Base-by-base conservation (phyloP, 352 stramenopile genomes). In the Phytophthora aleatoria region DNA sequence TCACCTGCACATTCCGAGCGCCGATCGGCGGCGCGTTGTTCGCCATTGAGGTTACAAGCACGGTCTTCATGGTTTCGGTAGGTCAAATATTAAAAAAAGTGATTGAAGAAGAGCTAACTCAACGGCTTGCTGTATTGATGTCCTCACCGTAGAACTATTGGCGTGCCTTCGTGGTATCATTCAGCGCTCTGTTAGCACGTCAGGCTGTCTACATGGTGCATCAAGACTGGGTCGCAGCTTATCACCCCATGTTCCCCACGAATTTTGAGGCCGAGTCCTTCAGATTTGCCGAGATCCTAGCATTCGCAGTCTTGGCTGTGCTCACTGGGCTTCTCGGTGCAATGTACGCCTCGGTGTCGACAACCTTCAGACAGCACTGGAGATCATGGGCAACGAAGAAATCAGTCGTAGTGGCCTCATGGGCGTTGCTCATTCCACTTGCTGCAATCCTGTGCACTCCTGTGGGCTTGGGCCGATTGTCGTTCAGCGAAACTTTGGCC, bases 1-100 rank as follows among this genome's bases (percentile, higher is more conserved):
- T 98, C 2, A 79, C 92, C 1, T 85, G 87, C 10, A 96, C 90
- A 0, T 98, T 98, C 67, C 85, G 87, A 16, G 81, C 93, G 0
- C 89, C 93, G 0, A 93, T 98, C 35, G 93, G 92, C 5, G 93
- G 91, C 9, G 92, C 96, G 4, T 64, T 98, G 24, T 98, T 98
- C 53, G 84, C 80, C 3, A 95, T 98, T 13, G 93, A 98, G 66
- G 90, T 98, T 39, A 91, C 81, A 0, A 87, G 76, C 36, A 92
- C 83, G 0, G 74, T 84, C 43, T 92, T 88, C 66, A 79, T 91
- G 71, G 67, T 91, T 11, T 88, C 74, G 63, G 64, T 72, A 16
- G 11, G 64, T 71, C 35, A 28, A 26, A 12, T 1, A 5, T 9
- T 16, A 7, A 12, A 26, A 27, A 24, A 20, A 20, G 5, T 5